Percentiles rank a stretch among this genome's conserved stretches.
Conservation (phyloP, 495 filamentous ascomycete genomes). For the Penicillium daleae region DNA sequence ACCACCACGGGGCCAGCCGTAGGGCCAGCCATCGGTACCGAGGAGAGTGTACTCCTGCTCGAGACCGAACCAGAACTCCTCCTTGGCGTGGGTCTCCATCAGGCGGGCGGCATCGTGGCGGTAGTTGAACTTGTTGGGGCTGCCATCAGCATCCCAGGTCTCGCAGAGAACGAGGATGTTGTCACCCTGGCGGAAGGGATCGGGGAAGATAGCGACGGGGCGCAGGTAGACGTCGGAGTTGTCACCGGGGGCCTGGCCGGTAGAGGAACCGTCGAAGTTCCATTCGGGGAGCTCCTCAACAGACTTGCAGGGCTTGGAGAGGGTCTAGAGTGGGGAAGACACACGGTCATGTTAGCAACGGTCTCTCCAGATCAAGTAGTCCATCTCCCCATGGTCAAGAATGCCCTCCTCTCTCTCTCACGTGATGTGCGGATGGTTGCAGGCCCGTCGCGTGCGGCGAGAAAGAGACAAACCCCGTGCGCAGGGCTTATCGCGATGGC, state of each 20-base stretch:
- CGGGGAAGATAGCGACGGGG: slow-evolving; percentile 86
- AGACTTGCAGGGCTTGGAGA: slow-evolving; percentile 62
- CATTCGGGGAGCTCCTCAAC: slow-evolving; percentile 92
- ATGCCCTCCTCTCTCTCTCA: slow-evolving; percentile 28
- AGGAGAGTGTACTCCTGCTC: slow-evolving; percentile 98
- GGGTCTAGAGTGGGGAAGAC: slow-evolving; percentile 63
- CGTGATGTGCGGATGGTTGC: slow-evolving; percentile 43
- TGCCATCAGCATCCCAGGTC: slow-evolving; percentile 95
- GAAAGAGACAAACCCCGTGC: slow-evolving; percentile 25
- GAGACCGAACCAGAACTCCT: slow-evolving; percentile 95
- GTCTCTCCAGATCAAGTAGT: neutral
- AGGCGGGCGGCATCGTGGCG: slow-evolving; percentile 84
- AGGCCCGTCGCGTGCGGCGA: slow-evolving; percentile 24
- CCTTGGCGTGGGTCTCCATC: slow-evolving; percentile 83
- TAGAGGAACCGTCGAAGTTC: slow-evolving; percentile 99
- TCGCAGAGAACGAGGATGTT: slow-evolving; percentile 95
- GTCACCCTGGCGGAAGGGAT: slow-evolving; percentile 82
- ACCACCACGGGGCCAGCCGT: slow-evolving; percentile 94
- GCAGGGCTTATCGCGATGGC: slow-evolving; percentile 22
- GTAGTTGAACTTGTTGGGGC: slow-evolving; percentile 98
- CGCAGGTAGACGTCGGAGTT: slow-evolving; percentile 98
- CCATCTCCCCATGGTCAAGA: neutral
- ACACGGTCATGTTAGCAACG: slow-evolving; percentile 14
- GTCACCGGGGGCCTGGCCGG: slow-evolving; percentile 89
- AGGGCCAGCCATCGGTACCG: slow-evolving; percentile 79